Conservation (phyloP, 2,329 filamentous ascomycete genomes). For the Neonectria sp. region DNA sequence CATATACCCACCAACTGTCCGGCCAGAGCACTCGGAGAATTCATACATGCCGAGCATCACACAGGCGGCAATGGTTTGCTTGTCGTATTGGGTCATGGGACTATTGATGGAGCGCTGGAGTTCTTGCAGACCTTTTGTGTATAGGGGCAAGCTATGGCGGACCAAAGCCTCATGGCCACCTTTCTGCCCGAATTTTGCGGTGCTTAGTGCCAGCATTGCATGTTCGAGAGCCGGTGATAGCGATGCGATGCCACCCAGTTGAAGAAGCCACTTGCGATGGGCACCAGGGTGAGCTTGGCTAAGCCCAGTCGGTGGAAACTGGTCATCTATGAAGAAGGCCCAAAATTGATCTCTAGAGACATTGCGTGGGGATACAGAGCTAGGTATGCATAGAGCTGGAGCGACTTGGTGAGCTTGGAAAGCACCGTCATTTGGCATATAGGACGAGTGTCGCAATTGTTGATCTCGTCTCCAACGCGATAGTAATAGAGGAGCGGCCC, state of each 20-base stretch:
- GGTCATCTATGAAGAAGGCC: conserved; percentile 6
- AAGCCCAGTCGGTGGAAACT: conserved; percentile 7
- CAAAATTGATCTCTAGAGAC: conserved; percentile 21
- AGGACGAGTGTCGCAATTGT: background rate
- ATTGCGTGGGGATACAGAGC: conserved; percentile 7
- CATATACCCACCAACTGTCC: conserved; percentile 11
- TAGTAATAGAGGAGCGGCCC: conserved; percentile 11
- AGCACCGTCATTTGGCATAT: background rate
- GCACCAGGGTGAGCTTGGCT: background rate
- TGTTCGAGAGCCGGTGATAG: conserved; percentile 20
- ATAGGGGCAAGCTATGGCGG: conserved; percentile 15
- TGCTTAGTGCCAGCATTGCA: conserved; percentile 23
- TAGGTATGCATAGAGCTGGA: background rate
- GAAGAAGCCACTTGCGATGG: conserved; percentile 27
- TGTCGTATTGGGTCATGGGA: conserved; percentile 1
- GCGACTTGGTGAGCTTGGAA: background rate
- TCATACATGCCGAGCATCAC: conserved; percentile 29
- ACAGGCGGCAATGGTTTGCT: conserved; percentile 24
- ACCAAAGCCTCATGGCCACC: background rate
- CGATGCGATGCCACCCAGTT: conserved; percentile 1
- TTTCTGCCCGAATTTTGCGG: conserved; percentile 10
- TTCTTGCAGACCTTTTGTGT: conserved; percentile 14
- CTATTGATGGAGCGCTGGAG: conserved; percentile 22
- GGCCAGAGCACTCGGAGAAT: conserved; percentile 23
- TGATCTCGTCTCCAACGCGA: conserved; percentile 15